Evolutionary conservation across 2,329 filamentous ascomycete genomes (phyloP), one percentile per base, ranked within the genome.

Genomic region (Calonectria leucothoes): DNA sequence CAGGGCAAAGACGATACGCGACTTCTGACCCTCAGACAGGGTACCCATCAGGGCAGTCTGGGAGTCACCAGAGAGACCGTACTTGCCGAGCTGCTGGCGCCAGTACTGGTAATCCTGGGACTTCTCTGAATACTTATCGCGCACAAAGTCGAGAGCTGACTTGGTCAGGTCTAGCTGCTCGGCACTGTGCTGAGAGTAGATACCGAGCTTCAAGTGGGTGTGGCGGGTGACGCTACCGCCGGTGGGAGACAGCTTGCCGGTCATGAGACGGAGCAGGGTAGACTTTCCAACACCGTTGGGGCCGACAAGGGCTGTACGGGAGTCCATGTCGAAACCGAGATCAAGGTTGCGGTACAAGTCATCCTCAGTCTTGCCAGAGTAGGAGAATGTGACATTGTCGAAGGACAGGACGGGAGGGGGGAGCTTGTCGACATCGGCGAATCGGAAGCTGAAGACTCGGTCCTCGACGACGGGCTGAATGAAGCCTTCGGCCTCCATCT

Each of bases 271-370:
- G 76, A 99, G 93, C 71, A 98, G 91, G 17, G 97, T 98, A 29
- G 97, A 98, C 90, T 99, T 99, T 85, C 97, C 97, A 73, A 98
- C 97, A 95, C 97, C 97, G 87, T 98, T 98, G 84, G 97, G 97
- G 74, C 97, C 97, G 83, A 99, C 97, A 75, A 99, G 93, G 61
- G 96, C 96, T 59, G 96, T 98, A 88, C 97, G 93, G 75, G 96
- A 98, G 89, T 99, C 97, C 97, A 99, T 99, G 87, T 99, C 97
- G 81, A 99, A 97, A 92, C 97, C 97, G 76, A 99, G 94, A 84
- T 99, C 97, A 51, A 99, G 92, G 88, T 98, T 92, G 86, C 96
- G 95, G 89, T 99, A 99, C 69, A 99, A 90, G 84, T 98, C 97
- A 84, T 99, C 97, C 82, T 94, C 93, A 69, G 91, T 82, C 17